Percentiles rank a stretch among this genome's conserved stretches.
These are phyloP conservation scores for Penicillium sp. DNA, from an alignment of 2,329 filamentous ascomycete species.

Conservation along the genomic window DNA sequence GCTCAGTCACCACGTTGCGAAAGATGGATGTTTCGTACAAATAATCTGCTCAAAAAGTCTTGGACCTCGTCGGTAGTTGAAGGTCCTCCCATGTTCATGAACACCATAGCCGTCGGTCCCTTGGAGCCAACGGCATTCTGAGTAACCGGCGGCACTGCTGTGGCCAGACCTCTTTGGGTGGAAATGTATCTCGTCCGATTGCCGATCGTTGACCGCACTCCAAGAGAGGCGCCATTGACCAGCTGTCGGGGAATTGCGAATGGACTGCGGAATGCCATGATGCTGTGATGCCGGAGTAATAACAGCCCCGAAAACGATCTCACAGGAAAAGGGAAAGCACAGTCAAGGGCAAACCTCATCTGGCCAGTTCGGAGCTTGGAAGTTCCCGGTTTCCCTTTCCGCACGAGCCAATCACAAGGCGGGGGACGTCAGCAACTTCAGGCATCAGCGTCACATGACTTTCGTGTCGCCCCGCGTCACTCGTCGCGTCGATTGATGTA, in stretches of 20 bases:
- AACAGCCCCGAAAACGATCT: neutral
- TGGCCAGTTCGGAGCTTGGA: constrained; percentile 3
- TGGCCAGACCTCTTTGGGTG: constrained; percentile 51
- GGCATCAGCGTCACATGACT: constrained; percentile 32
- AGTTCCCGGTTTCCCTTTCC: neutral
- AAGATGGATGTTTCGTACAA: constrained; percentile 60
- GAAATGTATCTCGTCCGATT: constrained; percentile 22
- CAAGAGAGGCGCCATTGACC: constrained; percentile 21
- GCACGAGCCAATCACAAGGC: constrained; percentile 30
- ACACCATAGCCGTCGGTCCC: constrained; percentile 95
- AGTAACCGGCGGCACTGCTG: constrained; percentile 72
- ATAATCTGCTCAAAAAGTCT: constrained; percentile 85
- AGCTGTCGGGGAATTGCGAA: constrained; percentile 34
- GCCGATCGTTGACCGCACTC: constrained; percentile 23
- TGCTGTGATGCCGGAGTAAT: constrained; percentile 17
- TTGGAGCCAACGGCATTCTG: constrained; percentile 70
- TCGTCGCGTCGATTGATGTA: constrained; percentile 20
- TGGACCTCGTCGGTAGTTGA: constrained; percentile 85
- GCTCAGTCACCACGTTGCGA: neutral
- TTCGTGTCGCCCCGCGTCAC: constrained; percentile 36
- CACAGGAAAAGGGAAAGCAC: neutral
- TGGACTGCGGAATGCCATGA: constrained; percentile 46
- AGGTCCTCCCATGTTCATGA: constrained; percentile 98
- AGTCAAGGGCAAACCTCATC: neutral
- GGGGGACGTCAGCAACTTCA: constrained; percentile 30